Conservation (phyloP, 2,329 filamentous ascomycete genomes). For the Fusarium coicis region DNA sequence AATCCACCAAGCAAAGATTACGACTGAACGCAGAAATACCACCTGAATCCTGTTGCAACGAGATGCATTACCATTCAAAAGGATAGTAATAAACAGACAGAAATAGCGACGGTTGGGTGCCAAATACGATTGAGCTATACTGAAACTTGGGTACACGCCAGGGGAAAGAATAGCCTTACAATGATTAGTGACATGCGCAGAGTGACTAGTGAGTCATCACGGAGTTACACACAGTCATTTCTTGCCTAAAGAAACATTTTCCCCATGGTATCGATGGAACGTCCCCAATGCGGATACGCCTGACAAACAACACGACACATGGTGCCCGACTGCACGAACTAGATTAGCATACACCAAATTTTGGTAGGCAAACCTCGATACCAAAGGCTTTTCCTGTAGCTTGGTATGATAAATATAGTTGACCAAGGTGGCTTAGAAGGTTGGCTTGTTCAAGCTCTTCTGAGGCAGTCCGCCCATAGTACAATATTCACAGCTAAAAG, state of each 20-base stretch:
- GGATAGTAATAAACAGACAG: background rate
- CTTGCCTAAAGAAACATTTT: background rate
- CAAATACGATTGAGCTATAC: background rate
- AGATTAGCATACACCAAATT: background rate
- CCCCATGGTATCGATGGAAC: background rate
- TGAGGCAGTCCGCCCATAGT: background rate
- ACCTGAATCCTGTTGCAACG: background rate
- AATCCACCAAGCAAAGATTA: background rate
- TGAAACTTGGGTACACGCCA: background rate
- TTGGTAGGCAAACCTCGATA: background rate
- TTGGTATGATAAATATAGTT: background rate
- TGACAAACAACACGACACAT: background rate
- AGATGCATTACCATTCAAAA: background rate
- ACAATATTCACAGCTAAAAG: too few relatives aligned
- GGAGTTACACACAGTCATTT: background rate
- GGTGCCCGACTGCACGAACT: background rate
- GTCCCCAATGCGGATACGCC: background rate
- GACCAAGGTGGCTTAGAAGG: background rate
- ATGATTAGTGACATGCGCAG: background rate
- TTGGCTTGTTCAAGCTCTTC: background rate
- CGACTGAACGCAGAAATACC: background rate
- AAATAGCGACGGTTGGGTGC: fast-evolving
- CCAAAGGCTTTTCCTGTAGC: background rate
- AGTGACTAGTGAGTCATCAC: background rate
- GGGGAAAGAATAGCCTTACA: background rate